Conservation (phyloP, 805 yeast genomes). For the Jamesozyma hellenica region DNA sequence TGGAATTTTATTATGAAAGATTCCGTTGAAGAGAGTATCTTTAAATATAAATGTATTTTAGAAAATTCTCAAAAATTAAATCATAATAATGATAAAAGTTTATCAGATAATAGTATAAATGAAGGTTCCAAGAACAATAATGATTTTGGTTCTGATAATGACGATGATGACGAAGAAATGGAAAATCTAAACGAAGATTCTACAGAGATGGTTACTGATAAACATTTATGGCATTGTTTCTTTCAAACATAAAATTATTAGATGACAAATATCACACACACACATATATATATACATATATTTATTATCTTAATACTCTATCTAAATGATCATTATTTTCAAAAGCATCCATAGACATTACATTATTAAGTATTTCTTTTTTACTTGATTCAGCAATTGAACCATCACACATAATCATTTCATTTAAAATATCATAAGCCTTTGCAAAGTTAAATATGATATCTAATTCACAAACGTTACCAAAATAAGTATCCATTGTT, state of each 20-base stretch:
- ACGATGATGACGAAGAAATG: background rate
- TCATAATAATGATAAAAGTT: background rate
- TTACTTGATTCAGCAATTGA: constrained; percentile 74
- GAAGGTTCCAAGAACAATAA: too few relatives aligned
- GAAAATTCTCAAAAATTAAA: constrained; percentile 13
- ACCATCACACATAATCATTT: constrained; percentile 74
- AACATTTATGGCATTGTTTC: constrained; percentile 27
- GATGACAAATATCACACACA: too few relatives aligned
- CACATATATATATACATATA: background rate
- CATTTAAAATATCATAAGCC: constrained; percentile 88
- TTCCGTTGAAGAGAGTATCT: constrained; percentile 83
- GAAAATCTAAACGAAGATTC: constrained; percentile 19
- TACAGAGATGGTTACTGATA: constrained; percentile 21
- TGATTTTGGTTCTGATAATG: background rate
- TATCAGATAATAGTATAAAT: background rate
- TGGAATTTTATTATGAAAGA: constrained; percentile 84
- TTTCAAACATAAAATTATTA: constrained; percentile 7
- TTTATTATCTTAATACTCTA: constrained; percentile 27
- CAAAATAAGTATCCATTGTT: constrained; percentile 91
- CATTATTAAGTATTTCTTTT: constrained; percentile 64
- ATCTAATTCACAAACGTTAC: constrained; percentile 93
- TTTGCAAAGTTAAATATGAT: constrained; percentile 91
- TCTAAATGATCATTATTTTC: constrained; percentile 64
- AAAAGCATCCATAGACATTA: constrained; percentile 77
- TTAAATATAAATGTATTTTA: constrained; percentile 29